phyloP scores from a whole-genome alignment of 164 flowering plant species.

The Pachysandra terminalis region DNA sequence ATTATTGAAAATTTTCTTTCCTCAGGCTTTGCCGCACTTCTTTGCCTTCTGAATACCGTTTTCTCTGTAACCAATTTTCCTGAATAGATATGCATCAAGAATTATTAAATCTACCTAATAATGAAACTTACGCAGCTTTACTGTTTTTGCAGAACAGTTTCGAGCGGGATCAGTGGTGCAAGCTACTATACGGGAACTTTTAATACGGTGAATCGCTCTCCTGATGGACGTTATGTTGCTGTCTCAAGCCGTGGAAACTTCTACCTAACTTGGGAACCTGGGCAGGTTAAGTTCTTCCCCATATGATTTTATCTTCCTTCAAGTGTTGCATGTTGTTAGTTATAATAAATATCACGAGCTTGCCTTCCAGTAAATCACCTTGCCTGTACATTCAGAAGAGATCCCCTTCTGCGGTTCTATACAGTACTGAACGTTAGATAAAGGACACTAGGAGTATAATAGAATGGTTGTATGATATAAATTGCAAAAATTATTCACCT shows the following conservation, averaged over 20 bases:
- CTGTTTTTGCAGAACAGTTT: slow-evolving; percentile 89
- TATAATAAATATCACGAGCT: background rate
- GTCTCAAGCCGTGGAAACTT: slow-evolving; percentile 99
- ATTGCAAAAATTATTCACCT: too few relatives aligned
- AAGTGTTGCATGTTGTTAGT: background rate
- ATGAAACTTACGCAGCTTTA: slow-evolving; percentile 13
- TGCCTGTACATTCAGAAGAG: background rate
- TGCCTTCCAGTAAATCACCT: slow-evolving; percentile 15
- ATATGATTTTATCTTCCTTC: background rate
- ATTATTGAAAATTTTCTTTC: too few relatives aligned
- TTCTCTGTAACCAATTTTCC: too few relatives aligned
- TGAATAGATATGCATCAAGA: too few relatives aligned
- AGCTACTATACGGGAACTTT: slow-evolving; percentile 97
- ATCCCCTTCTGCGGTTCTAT: background rate
- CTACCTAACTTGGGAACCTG: slow-evolving; percentile 96
- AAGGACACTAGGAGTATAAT: too few relatives aligned
- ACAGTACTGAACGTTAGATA: too few relatives aligned
- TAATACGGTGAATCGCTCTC: slow-evolving; percentile 92
- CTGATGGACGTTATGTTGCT: slow-evolving; percentile 96
- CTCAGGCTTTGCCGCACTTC: too few relatives aligned
- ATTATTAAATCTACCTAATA: background rate
- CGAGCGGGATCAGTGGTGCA: slow-evolving; percentile 99
- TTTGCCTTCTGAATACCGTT: too few relatives aligned
- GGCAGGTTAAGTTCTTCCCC: slow-evolving; percentile 62
- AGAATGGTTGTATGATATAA: too few relatives aligned